Evolutionary conservation across 306 rosid genomes (phyloP).

Genomic region (Hylodesmum podocarpum): DNA sequence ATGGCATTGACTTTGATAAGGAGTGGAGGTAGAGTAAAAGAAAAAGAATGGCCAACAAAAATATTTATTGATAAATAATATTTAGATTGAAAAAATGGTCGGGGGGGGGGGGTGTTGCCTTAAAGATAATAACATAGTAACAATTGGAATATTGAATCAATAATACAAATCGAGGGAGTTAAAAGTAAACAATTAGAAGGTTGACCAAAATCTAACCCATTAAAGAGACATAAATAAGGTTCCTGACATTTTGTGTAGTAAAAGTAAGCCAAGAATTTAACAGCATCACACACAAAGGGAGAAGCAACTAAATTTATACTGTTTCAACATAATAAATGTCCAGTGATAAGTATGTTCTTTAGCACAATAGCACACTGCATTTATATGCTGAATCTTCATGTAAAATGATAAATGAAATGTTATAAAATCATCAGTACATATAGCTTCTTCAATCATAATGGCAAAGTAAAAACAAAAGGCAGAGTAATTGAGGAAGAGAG

Average conservation of each 20-base stretch:
- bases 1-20: neutral
- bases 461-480: neutral
- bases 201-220: constrained; percentile 6
- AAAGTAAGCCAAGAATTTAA: constrained; percentile 27
- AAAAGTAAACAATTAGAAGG: neutral
- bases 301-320: constrained; percentile 8
- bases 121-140: neutral
- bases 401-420: neutral
- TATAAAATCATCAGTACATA: neutral
- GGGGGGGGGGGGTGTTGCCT: neutral
- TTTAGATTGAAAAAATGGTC: neutral
- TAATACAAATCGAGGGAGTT: neutral
- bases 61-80: neutral
- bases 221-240: neutral
- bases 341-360: neutral
- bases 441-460: constrained; percentile 1
- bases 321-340: constrained; percentile 11
- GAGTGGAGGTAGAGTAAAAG: neutral
- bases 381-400: neutral
- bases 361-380: constrained; percentile 11
- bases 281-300: neutral
- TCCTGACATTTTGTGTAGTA: constrained; percentile 6
- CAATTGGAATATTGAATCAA: neutral
- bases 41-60: neutral
- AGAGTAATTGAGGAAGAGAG: neutral